Evolutionary conservation across 2,329 filamentous ascomycete species (phyloP), one percentile per base, ranked within the genome.

Genomic region (Xylaria sp.): DNA sequence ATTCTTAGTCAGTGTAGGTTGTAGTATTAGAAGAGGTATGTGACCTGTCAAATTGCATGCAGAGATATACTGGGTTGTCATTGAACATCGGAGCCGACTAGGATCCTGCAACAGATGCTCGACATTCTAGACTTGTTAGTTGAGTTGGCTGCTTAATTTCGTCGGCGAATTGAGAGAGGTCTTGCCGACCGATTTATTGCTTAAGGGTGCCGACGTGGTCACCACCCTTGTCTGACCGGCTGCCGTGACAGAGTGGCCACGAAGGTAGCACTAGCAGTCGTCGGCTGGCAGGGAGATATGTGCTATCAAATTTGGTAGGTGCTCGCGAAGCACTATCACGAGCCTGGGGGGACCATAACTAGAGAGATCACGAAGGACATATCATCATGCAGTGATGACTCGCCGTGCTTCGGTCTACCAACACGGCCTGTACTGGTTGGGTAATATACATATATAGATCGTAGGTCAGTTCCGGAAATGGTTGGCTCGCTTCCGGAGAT

Each of bases 401-500:
- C 38, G 66, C 57, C 20, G 49, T 51, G 48, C 26, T 63, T 36
- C 38, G 40, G 40, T n/a, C 31, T 42, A 17, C 38, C 20, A 40
- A 26, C 20, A 11, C 20, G 31, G 7, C 20, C 9, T 7, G 58
- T 54, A 65, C 58, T 57, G 66, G 61, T 44, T 53, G 40, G 61
- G 42, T 53, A 64, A 56, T 68, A 64, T 62, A 58, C 17, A 42
- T 44, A n/a, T 44, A 64, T 38, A 63, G 42, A 28, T 63, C 56
- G 49, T n/a, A 46, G 11, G 49, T 36, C 57, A 17, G 48, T 17
- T 36, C 36, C 13, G 31, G 17, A 13, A n/a, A 31, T 60, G 56
- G 60, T 60, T 67, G 65, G 65, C 33, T 67, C 60, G 65, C 65
- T 63, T 60, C 44, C 38, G 60, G 60, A 51, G 36, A 56, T 56